These are phyloP conservation scores for Meredithiella fracta DNA, from an alignment of 2,329 filamentous ascomycete genomes.

Conservation along the genomic window DNA sequence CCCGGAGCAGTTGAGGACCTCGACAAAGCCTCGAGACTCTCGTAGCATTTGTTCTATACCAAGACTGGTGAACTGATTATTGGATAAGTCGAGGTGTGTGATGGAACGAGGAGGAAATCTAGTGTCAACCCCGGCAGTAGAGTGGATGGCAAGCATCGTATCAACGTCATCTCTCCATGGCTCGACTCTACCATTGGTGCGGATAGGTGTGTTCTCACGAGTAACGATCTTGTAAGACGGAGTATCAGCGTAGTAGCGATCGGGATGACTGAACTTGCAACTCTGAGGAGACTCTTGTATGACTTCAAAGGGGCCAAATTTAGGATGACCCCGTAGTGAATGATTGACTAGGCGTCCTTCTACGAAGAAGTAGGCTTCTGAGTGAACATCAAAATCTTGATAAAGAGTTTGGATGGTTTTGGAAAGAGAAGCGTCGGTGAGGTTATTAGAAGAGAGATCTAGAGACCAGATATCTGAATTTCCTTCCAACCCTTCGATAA, in stretches of 20 bases:
- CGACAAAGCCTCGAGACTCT: slow-evolving; percentile 28
- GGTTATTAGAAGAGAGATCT: slow-evolving; percentile 35
- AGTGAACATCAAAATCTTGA: slow-evolving; percentile 8
- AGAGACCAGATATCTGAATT: slow-evolving; percentile 37
- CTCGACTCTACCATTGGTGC: slow-evolving; percentile 20
- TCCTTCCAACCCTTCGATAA: slow-evolving; percentile 19
- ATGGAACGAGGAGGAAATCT: slow-evolving; percentile 18
- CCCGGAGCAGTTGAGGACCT: slow-evolving; percentile 26
- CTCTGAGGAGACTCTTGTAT: slow-evolving; percentile 34
- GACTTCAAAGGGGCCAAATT: slow-evolving; percentile 27
- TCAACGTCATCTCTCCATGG: slow-evolving; percentile 22
- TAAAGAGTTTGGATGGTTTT: slow-evolving; percentile 3
- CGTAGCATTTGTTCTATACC: slow-evolving; percentile 30
- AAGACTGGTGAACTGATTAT: slow-evolving; percentile 29
- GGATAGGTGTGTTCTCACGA: slow-evolving; percentile 6
- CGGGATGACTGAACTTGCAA: slow-evolving; percentile 27
- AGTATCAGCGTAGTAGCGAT: slow-evolving; percentile 32
- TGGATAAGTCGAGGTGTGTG: slow-evolving; percentile 38
- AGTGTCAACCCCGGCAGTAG: slow-evolving; percentile 15
- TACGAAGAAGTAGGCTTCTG: slow-evolving; percentile 22
- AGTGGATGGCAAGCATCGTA: slow-evolving; percentile 17
- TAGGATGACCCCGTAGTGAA: slow-evolving; percentile 19
- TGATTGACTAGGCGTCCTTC: slow-evolving; percentile 29
- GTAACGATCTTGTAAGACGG: slow-evolving; percentile 24
- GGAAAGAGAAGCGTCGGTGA: slow-evolving; percentile 27